Evolutionary conservation across 805 yeast species (phyloP).

Genomic region (Myxozyma kluyveri): DNA sequence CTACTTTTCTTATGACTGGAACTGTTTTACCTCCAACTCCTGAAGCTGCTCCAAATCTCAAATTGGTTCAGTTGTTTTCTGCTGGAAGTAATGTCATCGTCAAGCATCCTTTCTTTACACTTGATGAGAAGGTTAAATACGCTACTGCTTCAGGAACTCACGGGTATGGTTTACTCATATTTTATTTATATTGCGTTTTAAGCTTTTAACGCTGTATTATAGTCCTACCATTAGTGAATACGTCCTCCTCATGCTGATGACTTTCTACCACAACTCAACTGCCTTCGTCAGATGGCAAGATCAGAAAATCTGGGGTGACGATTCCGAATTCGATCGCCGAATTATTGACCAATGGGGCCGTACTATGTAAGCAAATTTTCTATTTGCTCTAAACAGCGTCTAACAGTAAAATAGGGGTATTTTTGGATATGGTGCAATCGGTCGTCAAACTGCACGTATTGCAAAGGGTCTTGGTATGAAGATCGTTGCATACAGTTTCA

Average conservation of each 20-base stretch:
- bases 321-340: slow-evolving; percentile 1
- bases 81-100: slow-evolving; percentile 29
- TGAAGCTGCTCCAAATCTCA: slow-evolving; percentile 29
- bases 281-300: slow-evolving; percentile 23
- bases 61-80: slow-evolving; percentile 27
- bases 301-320: slow-evolving; percentile 26
- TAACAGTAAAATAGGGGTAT: slow-evolving; percentile 46
- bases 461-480: slow-evolving; percentile 59
- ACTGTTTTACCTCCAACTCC: slow-evolving; percentile 20
- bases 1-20: slow-evolving; percentile 20
- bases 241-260: slow-evolving; percentile 23
- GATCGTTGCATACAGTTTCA: slow-evolving; percentile 39
- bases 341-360: slow-evolving; percentile 22
- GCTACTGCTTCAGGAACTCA: slow-evolving; percentile 31
- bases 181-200: background rate
- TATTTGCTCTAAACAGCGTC: background rate
- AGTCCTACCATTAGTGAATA: slow-evolving; percentile 30
- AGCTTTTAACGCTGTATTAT: background rate
- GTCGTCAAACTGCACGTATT: slow-evolving; percentile 58
- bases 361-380: slow-evolving; percentile 8
- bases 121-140: slow-evolving; percentile 11
- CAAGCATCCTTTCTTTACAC: slow-evolving; percentile 11
- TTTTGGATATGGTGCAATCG: slow-evolving; percentile 74
- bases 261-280: slow-evolving; percentile 23
- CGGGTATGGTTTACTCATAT: slow-evolving; percentile 16